Percentiles rank a stretch among this genome's conserved stretches.
These are phyloP conservation scores for Cucumis cinereus DNA, from an alignment of 306 rosid genomes.

Conservation along the genomic window DNA sequence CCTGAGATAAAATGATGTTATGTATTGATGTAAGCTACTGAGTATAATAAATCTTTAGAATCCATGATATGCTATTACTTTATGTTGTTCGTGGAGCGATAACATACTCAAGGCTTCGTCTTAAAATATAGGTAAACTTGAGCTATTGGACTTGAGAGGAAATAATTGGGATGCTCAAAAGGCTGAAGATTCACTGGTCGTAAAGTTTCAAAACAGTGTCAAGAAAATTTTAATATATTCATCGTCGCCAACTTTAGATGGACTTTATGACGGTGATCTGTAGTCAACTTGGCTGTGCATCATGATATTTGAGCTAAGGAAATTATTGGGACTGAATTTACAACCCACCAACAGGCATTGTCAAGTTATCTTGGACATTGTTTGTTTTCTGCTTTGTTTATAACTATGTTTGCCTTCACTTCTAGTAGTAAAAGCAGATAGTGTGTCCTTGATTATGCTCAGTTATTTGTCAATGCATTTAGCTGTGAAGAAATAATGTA, in stretches of 20 bases:
- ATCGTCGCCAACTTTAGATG: constrained; percentile 14
- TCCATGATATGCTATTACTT: neutral
- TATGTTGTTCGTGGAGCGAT: neutral
- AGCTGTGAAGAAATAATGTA: neutral
- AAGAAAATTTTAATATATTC: constrained; percentile 38
- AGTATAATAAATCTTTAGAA: neutral
- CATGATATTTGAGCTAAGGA: neutral
- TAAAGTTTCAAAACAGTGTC: constrained; percentile 26
- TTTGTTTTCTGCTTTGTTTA: neutral
- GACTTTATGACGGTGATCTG: constrained; percentile 63
- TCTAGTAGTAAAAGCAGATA: neutral
- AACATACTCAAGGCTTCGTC: neutral
- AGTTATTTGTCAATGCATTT: neutral
- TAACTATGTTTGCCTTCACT: neutral
- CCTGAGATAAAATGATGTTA: neutral
- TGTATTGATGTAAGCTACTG: neutral
- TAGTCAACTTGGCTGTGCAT: constrained; percentile 18
- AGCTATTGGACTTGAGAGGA: constrained; percentile 57
- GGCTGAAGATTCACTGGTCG: constrained; percentile 22
- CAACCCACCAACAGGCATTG: neutral
- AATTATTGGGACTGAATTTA: neutral
- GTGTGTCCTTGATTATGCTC: neutral
- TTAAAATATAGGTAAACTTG: constrained; percentile 41
- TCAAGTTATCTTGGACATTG: neutral
- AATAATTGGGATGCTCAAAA: constrained; percentile 37